A percentile compares a stretch with the other conserved stretches of the same genome.
Conservation (phyloP, 371 early-diverging fungal genomes). For the Amoeboaphelidium occidentale region DNA sequence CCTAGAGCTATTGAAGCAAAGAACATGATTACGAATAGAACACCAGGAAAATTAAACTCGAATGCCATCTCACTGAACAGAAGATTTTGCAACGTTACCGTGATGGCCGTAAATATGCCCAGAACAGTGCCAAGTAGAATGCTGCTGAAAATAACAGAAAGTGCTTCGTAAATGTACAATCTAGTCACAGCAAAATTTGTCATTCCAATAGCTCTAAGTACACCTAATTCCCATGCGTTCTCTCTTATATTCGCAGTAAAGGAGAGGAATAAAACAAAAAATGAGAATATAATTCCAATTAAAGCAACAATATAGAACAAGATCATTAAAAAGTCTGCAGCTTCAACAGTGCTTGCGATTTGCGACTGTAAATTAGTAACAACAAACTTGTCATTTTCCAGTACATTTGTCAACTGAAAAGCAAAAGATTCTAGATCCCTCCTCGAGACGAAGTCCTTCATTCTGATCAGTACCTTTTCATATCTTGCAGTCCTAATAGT, state of each 20-base stretch:
- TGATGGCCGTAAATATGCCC: slow-evolving; percentile 1
- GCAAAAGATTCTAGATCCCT: not conserved
- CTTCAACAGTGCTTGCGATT: not conserved
- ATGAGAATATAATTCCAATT: slow-evolving; percentile 9
- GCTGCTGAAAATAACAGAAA: slow-evolving; percentile 7
- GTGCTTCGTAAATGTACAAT: slow-evolving; percentile 9
- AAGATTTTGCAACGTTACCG: slow-evolving; percentile 7
- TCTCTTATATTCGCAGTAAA: slow-evolving; percentile 11
- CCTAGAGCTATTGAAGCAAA: slow-evolving; percentile 3
- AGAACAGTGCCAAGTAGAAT: slow-evolving; percentile 4
- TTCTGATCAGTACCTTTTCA: no score
- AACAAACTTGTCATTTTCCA: slow-evolving; percentile 1
- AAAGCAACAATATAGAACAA: slow-evolving; percentile 9
- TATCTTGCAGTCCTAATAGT: no score
- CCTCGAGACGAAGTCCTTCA: no score
- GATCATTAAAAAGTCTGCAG: slow-evolving; percentile 1
- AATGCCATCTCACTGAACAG: slow-evolving; percentile 8
- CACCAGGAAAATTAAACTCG: slow-evolving; percentile 4
- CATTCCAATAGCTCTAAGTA: slow-evolving; percentile 10
- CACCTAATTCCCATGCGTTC: slow-evolving; percentile 13
- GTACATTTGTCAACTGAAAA: slow-evolving; percentile 1
- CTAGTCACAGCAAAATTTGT: slow-evolving; percentile 2
- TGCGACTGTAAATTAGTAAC: not conserved
- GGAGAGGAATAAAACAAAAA: slow-evolving; percentile 10
- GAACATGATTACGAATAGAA: slow-evolving; percentile 4